Base-by-base conservation (phyloP, 495 filamentous ascomycete species). In the Usnea hakonensis region DNA sequence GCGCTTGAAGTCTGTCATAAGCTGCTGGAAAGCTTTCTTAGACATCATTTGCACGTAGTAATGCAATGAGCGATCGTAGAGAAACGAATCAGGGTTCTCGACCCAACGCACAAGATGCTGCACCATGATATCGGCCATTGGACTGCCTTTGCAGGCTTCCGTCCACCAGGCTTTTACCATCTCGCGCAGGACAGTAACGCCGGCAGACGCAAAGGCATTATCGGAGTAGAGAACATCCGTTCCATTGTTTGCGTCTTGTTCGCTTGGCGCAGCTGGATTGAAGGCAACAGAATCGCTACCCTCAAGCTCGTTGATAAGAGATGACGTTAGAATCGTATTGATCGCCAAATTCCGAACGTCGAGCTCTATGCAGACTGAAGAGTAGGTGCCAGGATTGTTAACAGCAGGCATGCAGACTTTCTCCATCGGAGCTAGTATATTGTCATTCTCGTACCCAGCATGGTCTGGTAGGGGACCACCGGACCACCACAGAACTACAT, bases 81-180 rank as follows among this genome's bases (percentile, higher is more conserved):
- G 87, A 73, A 93, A 96, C 0, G 91, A 96, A 26, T 87, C 84
- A 3, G 92, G 89, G 59, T 83, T 91, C 70, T 95, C 90, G 16
- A 97, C 90, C 94, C 94, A 99, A 67, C 95, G 89, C 28, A 99
- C 90, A 33, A 99, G 81, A 73, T 97, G 92, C 71, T 96, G 90
- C 19, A 99, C 95, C 83, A 99, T 95, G 64, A 97, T 86, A 72
- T 99, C 94, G 11, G 94, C 94, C 90, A 97, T 96, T 32, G 80
- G 86, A 63, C 89, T 90, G 6, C 91, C 92, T 59, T 85, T 87
- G 74, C 91, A 96, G 14, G 94, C 94, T 76, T 97, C 91, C 0
- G 85, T 83, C 91, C 93, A 97, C 95, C 95, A 99, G 3, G 89
- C 84, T 71, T 96, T 97, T 64, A 99, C 94, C 94, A 99, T 97